These are phyloP conservation scores for Sclerotiophoma versabilis DNA, from an alignment of 2,329 filamentous ascomycete genomes.

Conservation along the genomic window DNA sequence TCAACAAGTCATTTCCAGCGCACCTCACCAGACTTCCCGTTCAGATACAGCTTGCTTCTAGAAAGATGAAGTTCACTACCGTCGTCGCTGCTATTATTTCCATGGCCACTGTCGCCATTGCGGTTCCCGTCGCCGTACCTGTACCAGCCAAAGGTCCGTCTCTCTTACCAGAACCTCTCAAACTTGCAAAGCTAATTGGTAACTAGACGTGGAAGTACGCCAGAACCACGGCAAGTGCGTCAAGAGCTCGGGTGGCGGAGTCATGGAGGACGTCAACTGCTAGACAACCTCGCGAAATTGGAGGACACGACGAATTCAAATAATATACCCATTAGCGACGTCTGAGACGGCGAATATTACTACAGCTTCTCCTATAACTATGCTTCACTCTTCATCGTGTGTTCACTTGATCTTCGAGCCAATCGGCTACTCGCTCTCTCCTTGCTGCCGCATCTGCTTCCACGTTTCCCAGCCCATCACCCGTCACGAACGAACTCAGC, in stretches of 20 bases:
- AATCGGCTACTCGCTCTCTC: not conserved
- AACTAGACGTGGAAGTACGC: constrained; percentile 34
- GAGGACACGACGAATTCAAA: not conserved
- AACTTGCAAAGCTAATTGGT: constrained; percentile 13
- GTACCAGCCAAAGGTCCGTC: constrained; percentile 35
- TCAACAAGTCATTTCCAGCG: not conserved
- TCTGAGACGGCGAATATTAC: constrained; percentile 3
- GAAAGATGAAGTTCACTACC: constrained; percentile 46
- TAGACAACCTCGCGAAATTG: constrained; percentile 14
- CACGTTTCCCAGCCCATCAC: not conserved
- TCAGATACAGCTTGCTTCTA: constrained; percentile 9
- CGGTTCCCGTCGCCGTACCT: constrained; percentile 42
- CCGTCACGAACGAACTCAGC: not conserved
- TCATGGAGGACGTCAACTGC: constrained; percentile 35
- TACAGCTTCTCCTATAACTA: not conserved
- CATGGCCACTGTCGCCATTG: constrained; percentile 44
- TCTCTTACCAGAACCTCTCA: not conserved
- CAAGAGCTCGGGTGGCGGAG: constrained; percentile 22
- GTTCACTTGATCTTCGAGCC: not conserved
- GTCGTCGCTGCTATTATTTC: constrained; percentile 44
- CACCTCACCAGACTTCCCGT: no score
- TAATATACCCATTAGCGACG: constrained; percentile 11
- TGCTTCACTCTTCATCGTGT: not conserved
- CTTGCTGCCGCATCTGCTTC: not conserved
- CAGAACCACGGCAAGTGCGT: constrained; percentile 50